Evolutionary conservation across 768 basidiomycete genomes (phyloP).

Genomic region (Saitozyma podzolica): DNA sequence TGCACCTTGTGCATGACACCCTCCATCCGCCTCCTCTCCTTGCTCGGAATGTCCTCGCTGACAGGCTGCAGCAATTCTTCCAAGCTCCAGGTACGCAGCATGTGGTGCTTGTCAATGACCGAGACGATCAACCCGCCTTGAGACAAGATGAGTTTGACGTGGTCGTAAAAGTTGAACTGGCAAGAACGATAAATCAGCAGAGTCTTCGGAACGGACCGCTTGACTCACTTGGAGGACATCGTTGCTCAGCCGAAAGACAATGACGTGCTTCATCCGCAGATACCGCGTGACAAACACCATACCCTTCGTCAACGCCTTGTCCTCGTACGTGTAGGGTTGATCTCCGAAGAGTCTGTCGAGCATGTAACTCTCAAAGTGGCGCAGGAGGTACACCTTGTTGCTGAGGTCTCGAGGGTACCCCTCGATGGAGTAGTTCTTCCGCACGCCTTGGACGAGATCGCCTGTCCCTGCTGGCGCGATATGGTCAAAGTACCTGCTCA

Average conservation of each 20-base stretch:
- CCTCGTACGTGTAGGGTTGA: constrained; percentile 77
- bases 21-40: constrained; percentile 37
- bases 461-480: constrained; percentile 58
- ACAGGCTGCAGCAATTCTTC: constrained; percentile 63
- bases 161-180: constrained; percentile 99
- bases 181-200: background rate
- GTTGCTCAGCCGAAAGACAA: constrained; percentile 93
- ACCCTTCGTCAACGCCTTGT: constrained; percentile 66
- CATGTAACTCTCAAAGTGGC: constrained; percentile 93
- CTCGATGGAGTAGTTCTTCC: constrained; percentile 57
- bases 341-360: constrained; percentile 84
- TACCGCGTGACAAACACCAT: constrained; percentile 97
- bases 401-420: constrained; percentile 74
- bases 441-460: constrained; percentile 18
- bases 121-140: constrained; percentile 75
- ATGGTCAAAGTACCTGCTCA: constrained; percentile 79
- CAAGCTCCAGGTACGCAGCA: constrained; percentile 70
- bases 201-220: constrained; percentile 5
- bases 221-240: constrained; percentile 82
- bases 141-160: constrained; percentile 89
- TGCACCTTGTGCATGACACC: constrained; percentile 38
- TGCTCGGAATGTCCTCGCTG: constrained; percentile 19
- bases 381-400: constrained; percentile 86
- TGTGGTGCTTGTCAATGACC: constrained; percentile 87
- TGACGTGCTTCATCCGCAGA: constrained; percentile 92